A percentile compares a stretch with the other conserved stretches of the same genome.
These are phyloP conservation scores for Luffa aegyptiaca DNA, from an alignment of 306 rosid species.

Conservation along the genomic window DNA sequence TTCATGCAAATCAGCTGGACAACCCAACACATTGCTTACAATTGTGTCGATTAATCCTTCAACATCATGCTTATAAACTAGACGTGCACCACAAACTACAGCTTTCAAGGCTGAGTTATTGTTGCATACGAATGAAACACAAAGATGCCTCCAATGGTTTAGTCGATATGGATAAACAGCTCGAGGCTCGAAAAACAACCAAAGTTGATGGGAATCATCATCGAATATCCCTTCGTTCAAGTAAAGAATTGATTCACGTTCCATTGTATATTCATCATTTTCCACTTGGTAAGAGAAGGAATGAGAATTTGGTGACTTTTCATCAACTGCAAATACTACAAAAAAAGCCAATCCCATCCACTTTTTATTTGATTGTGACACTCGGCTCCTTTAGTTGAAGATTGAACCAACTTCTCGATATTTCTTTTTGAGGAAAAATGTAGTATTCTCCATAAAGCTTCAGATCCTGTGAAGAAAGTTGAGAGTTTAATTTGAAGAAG, in stretches of 20 bases:
- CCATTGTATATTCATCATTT: not conserved
- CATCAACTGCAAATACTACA: slow-evolving; percentile 2
- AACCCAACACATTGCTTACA: not conserved
- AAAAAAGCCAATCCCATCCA: slow-evolving; percentile 3
- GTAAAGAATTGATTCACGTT: not conserved
- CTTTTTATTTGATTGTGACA: slow-evolving; percentile 1
- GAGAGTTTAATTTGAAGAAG: too few species aligned
- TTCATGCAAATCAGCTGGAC: not conserved
- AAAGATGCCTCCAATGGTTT: not conserved
- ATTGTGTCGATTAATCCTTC: not conserved
- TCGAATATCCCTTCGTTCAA: not conserved
- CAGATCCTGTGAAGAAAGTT: not conserved
- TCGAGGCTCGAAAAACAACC: not conserved
- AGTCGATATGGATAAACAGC: not conserved
- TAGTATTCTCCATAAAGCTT: not conserved
- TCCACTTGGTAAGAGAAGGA: slow-evolving; percentile 11
- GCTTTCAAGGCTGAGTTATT: not conserved
- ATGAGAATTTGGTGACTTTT: not conserved
- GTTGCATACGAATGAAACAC: not conserved
- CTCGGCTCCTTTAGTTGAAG: not conserved
- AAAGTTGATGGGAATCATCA: not conserved
- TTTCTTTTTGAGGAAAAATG: not conserved
- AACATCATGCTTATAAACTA: slow-evolving; percentile 9
- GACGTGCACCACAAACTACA: slow-evolving; percentile 7
- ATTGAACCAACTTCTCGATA: slow-evolving; percentile 2